These are phyloP conservation scores for Raphanus raphanistrum DNA, from an alignment of 345 rosid genomes.

Conservation along the genomic window DNA sequence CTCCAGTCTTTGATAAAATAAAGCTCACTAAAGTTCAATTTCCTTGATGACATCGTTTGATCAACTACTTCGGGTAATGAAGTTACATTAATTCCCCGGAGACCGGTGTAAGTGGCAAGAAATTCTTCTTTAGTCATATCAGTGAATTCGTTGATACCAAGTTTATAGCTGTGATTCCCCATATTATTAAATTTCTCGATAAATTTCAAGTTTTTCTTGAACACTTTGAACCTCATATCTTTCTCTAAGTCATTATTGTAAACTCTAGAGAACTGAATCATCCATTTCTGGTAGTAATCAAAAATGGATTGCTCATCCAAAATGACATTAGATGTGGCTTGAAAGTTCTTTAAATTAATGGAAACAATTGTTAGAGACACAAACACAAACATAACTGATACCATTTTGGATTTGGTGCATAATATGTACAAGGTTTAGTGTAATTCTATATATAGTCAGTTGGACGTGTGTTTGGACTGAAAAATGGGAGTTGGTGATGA, in stretches of 20 bases:
- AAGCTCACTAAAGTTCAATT: no score
- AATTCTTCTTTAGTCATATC: constrained; percentile 61
- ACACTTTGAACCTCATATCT: constrained; percentile 33
- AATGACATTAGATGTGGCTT: constrained; percentile 5
- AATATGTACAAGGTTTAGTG: no score
- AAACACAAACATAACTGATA: neutral
- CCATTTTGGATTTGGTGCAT: constrained; percentile 11
- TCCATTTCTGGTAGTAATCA: constrained; percentile 36
- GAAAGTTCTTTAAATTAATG: neutral
- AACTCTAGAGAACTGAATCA: constrained; percentile 22
- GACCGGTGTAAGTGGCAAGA: constrained; percentile 41
- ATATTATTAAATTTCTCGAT: constrained; percentile 40
- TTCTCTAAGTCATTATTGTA: constrained; percentile 30
- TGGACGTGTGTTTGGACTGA: no score
- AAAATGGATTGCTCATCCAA: constrained; percentile 4
- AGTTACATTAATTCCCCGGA: constrained; percentile 2
- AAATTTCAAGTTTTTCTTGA: constrained; percentile 37
- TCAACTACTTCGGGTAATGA: neutral
- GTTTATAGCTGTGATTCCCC: constrained; percentile 43
- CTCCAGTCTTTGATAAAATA: constrained; percentile 41
- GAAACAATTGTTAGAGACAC: neutral
- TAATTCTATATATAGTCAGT: no score
- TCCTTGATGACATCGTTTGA: neutral
- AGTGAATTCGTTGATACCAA: constrained; percentile 55
- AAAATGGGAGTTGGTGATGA: no score